Base-by-base conservation (phyloP, 2,329 filamentous ascomycete species). In the Nectriaceae sp. region DNA sequence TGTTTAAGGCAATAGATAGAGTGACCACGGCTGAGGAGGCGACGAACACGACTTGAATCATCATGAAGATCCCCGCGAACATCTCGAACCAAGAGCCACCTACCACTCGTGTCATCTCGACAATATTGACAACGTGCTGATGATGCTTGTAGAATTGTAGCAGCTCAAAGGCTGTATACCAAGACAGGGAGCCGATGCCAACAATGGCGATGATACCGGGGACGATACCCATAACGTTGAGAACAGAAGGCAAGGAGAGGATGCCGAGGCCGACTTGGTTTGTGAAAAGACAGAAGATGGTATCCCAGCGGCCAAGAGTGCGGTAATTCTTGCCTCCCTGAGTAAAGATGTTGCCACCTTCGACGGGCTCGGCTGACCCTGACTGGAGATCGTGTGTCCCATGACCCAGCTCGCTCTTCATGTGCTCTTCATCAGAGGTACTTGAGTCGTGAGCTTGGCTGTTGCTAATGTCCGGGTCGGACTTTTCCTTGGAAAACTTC, bases 11-110 rank as follows among this genome's bases (percentile, higher is more conserved):
- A 59, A 87, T 80, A 36, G 84, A 80, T 40, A 85, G 82, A 3
- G 83, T 82, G 42, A 88, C 73, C 59, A 82, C 84, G 61, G 87
- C 84, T 50, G 87, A 77, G 37, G 81, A 83, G 70, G 82, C 78
- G 49, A 87, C 88, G 68, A 87, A 86, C 42, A 83, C 87, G 63
- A 89, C 87, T 72, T 89, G 88, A 55, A 89, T 65, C 11, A 89
- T 64, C 64, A 89, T 85, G 75, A 87, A 87, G 57, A 84, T 69
- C 2, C 83, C 65, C 11, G 62, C 49, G 2, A 58, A 20, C 19
- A 62, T 52, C 22, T 62, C 63, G 13, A 69, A 53, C 4, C 55
- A 45, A 2, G 56, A 54, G 2, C 66, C 65, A 1, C 67, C 73
- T 71, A 80, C 59, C 69, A 81, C 60, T 73, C 76, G 61, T 76